These are phyloP conservation scores for Vitis labrusca DNA, from an alignment of 164 flowering plant species.

Conservation along the genomic window DNA sequence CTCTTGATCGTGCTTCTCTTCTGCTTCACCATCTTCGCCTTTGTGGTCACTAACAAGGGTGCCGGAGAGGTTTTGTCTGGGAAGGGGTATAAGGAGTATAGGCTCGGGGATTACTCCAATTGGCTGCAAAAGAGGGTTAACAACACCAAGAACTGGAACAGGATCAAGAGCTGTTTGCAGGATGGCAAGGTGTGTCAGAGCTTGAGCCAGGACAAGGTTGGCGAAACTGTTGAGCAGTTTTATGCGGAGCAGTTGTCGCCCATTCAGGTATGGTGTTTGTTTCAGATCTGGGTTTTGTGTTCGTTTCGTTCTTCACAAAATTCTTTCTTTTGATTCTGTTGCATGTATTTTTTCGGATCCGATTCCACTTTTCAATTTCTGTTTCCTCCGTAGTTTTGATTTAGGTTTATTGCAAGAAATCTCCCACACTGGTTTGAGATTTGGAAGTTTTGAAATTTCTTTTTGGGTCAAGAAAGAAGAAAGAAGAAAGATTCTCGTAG, in stretches of 20 bases:
- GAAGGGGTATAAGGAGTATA: slow-evolving; percentile 52
- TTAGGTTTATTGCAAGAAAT: too few species aligned
- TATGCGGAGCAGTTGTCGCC: slow-evolving; percentile 20
- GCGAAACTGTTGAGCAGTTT: slow-evolving; percentile 10
- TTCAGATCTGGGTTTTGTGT: neutral
- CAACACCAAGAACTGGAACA: slow-evolving; percentile 39
- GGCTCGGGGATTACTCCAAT: slow-evolving; percentile 44
- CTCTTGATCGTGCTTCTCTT: slow-evolving; percentile 39
- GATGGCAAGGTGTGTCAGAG: slow-evolving; percentile 35
- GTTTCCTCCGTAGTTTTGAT: neutral
- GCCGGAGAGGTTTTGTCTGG: slow-evolving; percentile 37
- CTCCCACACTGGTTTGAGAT: neutral
- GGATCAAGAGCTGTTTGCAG: slow-evolving; percentile 44
- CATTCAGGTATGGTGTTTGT: slow-evolving; percentile 22
- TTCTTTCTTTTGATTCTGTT: neutral
- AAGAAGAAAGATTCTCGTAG: too few species aligned
- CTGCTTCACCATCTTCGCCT: slow-evolving; percentile 48
- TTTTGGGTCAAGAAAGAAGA: neutral
- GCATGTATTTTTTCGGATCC: neutral
- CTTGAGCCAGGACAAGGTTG: neutral
- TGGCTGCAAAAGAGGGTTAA: slow-evolving; percentile 57
- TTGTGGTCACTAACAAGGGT: slow-evolving; percentile 53
- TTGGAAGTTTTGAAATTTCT: neutral
- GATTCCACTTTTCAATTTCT: neutral
- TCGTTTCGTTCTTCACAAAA: neutral